Base-by-base conservation (phyloP, 495 filamentous ascomycete species). In the Lophiotrema nucula region DNA sequence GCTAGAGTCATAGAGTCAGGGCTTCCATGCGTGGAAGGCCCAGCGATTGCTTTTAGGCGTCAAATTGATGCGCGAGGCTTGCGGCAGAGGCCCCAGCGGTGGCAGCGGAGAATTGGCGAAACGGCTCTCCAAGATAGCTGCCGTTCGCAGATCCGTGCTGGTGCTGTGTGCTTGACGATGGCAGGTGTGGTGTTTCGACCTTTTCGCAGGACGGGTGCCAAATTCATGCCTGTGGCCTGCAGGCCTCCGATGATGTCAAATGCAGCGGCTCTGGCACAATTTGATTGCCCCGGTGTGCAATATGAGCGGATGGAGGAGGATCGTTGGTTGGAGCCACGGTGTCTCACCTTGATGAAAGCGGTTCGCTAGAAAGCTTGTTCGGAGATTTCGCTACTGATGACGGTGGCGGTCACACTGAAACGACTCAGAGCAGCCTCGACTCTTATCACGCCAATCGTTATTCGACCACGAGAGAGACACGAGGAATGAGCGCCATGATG, bases 331-430 rank as follows among this genome's bases (percentile, higher is more conserved):
- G 31, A 21, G 26, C n/a, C 2, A 23, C 5, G 22, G 3, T 43
- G 57, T 55, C 56, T 31, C 47, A 59, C 38, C n/a, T 59, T 52
- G 56, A 59, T 53, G 56, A 39, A 53, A 19, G 28, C 41, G 56
- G 56, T 15, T 41, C 19, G 25, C n/a, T 5, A 12, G 16, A 52
- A 53, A 31, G 56, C 56, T 47, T 52, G 56, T 27, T 25, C 31
- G 47, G 38, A 37, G 22, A 28, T 16, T 27, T 27, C 22, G 22
- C 24, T 25, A 6, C n/a, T 25, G 47, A 31, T 15, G 10, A n/a
- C n/a, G 23, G 57, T 54, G 57, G 57, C 57, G 51, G 39, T 39
- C 31, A 26, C 27, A 42, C 39, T 38, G 47, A 59, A 53, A 47
- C 52, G 39, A 22, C 27, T 12, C 3, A 18, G 5, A 15, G 25